Evolutionary conservation across 2,329 filamentous ascomycete genomes (phyloP), one percentile per base, ranked within the genome.

Genomic region (Bertia moriformis): DNA sequence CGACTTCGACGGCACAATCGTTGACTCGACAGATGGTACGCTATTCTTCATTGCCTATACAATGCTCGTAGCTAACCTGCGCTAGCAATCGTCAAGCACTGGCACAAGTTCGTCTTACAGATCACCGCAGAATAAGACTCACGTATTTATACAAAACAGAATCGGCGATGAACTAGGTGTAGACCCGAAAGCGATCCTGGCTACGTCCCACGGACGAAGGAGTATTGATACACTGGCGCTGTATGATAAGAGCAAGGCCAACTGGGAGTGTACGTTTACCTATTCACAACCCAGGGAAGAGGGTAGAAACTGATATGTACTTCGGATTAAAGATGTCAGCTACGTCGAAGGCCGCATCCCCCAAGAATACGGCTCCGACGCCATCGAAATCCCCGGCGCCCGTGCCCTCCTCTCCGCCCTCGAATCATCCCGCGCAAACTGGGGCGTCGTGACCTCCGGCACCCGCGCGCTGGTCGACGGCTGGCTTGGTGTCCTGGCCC

Each of bases 401-500:
- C 12, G 32, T 7, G 12, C 10, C 32, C 32, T 35, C 32, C 32
- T 35, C 32, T 7, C 12, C 10, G 32, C 32, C 7, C 32, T 35
- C 10, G 32, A 35, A 7, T 7, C 10, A 7, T 10, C 32, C 32
- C 10, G 32, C 17, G 32, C 32, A 7, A 10, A 36, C 14, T 45
- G 43, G 43, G 43, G 40, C 10, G 39, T 45, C 29, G 43, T 69
- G 7, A 70, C 66, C 4, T 63, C 59, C 29, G 66, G 66, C 17
- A 69, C 66, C 7, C 50, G 53, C 30, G 58, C 62, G 22, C 52
- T 70, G 18, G 63, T 69, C 4, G 56, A 51, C 12, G 66, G 66
- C 14, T 70, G 66, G 66, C 51, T 69, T 30, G 58, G 66, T 37
- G 55, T 63, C 18, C 59, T 70, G 60, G 55, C 57, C 42, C 51